These are phyloP conservation scores for Teunomyces pallodes DNA, from an alignment of 805 yeast genomes.

Conservation along the genomic window DNA sequence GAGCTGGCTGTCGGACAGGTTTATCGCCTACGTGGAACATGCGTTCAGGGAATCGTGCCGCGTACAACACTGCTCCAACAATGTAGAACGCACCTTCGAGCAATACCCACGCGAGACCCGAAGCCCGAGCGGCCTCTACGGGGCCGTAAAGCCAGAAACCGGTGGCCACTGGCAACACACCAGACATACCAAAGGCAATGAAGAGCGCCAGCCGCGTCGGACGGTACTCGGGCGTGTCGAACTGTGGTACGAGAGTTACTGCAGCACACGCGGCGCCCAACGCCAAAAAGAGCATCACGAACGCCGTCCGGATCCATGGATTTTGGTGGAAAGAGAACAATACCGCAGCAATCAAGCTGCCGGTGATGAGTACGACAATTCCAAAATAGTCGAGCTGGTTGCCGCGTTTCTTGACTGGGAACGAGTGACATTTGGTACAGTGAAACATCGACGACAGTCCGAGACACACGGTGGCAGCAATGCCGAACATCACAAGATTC, in stretches of 20 bases:
- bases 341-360: slow-evolving; percentile 51
- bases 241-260: slow-evolving; percentile 62
- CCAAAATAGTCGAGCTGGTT: slow-evolving; percentile 77
- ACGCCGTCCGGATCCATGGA: slow-evolving; percentile 32
- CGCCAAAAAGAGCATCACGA: slow-evolving; percentile 43
- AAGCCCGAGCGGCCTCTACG: slow-evolving; percentile 45
- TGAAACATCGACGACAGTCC: slow-evolving; percentile 67
- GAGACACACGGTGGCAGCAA: slow-evolving; percentile 60
- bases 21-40: slow-evolving; percentile 27
- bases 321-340: slow-evolving; percentile 46
- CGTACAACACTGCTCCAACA: slow-evolving; percentile 76
- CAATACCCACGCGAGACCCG: slow-evolving; percentile 60
- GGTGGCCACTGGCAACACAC: slow-evolving; percentile 62
- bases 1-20: slow-evolving; percentile 19
- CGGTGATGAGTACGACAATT: slow-evolving; percentile 63
- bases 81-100: slow-evolving; percentile 75
- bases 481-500: slow-evolving; percentile 51
- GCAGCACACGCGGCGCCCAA: slow-evolving; percentile 63
- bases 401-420: slow-evolving; percentile 50
- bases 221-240: slow-evolving; percentile 70
- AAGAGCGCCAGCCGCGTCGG: slow-evolving; percentile 77
- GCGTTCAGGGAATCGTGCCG: slow-evolving; percentile 75
- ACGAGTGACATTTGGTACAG: slow-evolving; percentile 65
- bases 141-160: slow-evolving; percentile 53
- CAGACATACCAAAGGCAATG: slow-evolving; percentile 76